Conservation (phyloP, 2,329 filamentous ascomycete species). For the Akanthomyces dipterigenus region DNA sequence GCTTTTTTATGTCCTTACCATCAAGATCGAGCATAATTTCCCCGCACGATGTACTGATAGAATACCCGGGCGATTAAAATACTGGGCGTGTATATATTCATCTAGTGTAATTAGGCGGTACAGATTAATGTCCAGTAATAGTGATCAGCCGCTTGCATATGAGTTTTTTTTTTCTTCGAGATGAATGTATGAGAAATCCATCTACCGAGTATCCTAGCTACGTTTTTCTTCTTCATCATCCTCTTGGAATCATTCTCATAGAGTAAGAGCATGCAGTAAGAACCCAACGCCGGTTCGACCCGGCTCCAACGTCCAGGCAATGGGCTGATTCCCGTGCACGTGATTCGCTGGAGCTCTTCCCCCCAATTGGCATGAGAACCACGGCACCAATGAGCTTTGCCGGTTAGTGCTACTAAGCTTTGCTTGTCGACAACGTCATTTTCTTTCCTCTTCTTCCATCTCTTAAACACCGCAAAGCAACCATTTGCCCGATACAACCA, state of each 20-base stretch:
- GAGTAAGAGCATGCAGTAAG: not conserved
- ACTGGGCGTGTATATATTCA: conserved; percentile 1
- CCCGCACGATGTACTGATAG: conserved; percentile 11
- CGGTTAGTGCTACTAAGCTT: not conserved
- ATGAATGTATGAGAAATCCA: no score
- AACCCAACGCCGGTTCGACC: not conserved
- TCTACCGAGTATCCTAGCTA: no score
- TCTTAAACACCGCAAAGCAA: not conserved
- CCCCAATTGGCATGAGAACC: not conserved
- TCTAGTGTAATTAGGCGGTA: conserved; percentile 9
- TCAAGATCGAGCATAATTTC: not conserved
- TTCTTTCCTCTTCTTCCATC: not conserved
- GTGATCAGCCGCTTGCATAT: not conserved
- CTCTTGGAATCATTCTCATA: not conserved
- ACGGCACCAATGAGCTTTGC: not conserved
- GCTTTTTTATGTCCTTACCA: conserved; percentile 2
- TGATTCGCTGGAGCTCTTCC: conserved; percentile 8
- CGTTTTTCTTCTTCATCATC: no score
- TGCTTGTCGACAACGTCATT: conserved; percentile 10
- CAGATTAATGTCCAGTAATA: conserved; percentile 11
- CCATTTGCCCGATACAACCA: conserved; percentile 7
- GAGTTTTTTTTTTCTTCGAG: no score
- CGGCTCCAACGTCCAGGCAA: not conserved
- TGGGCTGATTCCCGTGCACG: conserved; percentile 10
- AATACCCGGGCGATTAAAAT: conserved; percentile 4